Conservation (phyloP, 2,329 filamentous ascomycete genomes). For the Trichophyton equinum region DNA sequence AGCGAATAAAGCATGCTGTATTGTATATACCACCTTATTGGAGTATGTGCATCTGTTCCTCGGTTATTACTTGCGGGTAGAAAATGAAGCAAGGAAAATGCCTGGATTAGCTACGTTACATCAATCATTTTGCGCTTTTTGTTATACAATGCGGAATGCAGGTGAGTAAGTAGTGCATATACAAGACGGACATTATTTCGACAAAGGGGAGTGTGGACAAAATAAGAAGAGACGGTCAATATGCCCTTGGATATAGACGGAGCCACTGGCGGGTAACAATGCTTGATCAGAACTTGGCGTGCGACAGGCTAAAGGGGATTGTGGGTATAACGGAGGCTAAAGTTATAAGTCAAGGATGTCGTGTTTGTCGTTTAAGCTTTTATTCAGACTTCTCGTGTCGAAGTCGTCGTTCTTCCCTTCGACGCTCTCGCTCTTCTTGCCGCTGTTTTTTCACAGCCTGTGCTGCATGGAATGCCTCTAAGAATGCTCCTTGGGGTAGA, state of each 20-base stretch:
- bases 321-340: not conserved
- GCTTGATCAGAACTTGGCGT: not conserved
- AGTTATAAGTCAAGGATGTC: not conserved
- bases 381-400: conserved; percentile 10
- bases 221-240: not conserved
- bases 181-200: not conserved
- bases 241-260: not conserved
- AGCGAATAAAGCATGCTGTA: no score
- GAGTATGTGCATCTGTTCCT: no score
- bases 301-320: not conserved
- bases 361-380: not conserved
- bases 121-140: not conserved
- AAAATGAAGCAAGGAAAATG: not conserved
- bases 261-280: not conserved
- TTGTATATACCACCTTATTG: no score
- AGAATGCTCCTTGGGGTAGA: conserved; percentile 6
- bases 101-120: not conserved
- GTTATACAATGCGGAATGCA: not conserved
- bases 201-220: not conserved
- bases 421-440: conserved; percentile 18
- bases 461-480: conserved; percentile 16
- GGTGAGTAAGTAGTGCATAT: not conserved
- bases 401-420: conserved; percentile 15
- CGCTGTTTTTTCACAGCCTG: conserved; percentile 16
- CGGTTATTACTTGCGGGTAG: no score